Percentiles rank a stretch among this genome's conserved stretches.
Conservation (phyloP, 495 filamentous ascomycete species). For the Penicillium coprophilum region DNA sequence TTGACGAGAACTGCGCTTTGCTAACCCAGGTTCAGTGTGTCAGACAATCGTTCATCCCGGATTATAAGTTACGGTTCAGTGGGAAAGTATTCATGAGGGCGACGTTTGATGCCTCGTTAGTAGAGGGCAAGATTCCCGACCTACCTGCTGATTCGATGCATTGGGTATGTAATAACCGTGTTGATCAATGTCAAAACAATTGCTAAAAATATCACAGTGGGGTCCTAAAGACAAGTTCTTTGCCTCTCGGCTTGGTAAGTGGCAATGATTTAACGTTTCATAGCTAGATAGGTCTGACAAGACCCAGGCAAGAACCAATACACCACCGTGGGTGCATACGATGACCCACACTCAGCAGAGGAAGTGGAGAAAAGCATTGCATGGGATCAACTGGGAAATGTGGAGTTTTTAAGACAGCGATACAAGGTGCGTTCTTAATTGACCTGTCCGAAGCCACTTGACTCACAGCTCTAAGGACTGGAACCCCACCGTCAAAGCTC, state of each 20-base stretch:
- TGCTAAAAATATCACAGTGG: constrained; percentile 29
- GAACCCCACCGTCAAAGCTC: constrained; percentile 42
- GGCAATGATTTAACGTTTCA: not conserved
- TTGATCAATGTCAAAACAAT: not conserved
- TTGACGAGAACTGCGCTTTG: not conserved
- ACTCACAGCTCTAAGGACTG: constrained; percentile 32
- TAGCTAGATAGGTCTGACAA: constrained; percentile 7
- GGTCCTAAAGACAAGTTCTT: constrained; percentile 50
- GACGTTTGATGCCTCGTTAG: constrained; percentile 44
- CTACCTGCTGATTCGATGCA: constrained; percentile 48
- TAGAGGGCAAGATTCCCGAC: constrained; percentile 38
- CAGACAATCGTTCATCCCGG: constrained; percentile 38
- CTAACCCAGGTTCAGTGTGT: constrained; percentile 20
- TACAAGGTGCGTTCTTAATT: constrained; percentile 26
- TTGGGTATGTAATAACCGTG: constrained; percentile 30
- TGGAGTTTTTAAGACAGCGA: constrained; percentile 37
- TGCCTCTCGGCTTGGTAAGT: constrained; percentile 42
- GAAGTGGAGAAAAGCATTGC: constrained; percentile 38
- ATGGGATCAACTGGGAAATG: constrained; percentile 43
- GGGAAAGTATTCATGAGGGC: constrained; percentile 48
- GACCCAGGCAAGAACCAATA: constrained; percentile 36
- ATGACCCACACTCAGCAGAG: constrained; percentile 36
- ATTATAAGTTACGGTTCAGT: constrained; percentile 42
- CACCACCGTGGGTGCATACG: constrained; percentile 49
- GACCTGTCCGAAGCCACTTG: not conserved